Conservation (phyloP, 2,329 filamentous ascomycete species). For the Beauveria brongniartii region DNA sequence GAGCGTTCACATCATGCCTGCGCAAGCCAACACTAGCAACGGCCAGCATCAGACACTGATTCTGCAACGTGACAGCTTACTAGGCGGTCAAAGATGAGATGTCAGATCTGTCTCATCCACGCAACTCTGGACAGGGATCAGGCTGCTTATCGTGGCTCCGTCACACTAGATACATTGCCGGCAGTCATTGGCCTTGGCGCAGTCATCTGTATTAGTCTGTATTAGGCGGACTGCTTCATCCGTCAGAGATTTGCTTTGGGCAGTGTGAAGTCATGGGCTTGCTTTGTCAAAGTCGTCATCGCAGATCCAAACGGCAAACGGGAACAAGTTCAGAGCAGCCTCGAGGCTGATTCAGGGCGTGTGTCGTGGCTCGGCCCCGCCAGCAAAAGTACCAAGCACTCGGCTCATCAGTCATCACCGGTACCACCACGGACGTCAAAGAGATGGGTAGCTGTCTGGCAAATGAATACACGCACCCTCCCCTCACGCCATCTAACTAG, state of each 20-base stretch:
- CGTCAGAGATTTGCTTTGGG: no score
- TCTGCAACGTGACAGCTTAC: background rate
- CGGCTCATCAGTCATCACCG: background rate
- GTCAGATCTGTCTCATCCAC: conserved; percentile 1
- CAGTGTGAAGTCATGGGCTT: background rate
- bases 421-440: background rate
- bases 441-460: background rate
- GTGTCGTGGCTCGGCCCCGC: background rate
- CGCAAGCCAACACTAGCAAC: background rate
- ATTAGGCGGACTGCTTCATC: no score
- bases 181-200: background rate
- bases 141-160: background rate
- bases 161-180: background rate
- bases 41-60: background rate
- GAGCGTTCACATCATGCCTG: background rate
- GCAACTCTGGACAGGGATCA: background rate
- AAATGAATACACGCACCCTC: background rate
- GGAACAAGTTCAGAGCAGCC: background rate
- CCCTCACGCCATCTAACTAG: background rate
- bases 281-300: background rate
- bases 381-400: background rate
- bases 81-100: background rate
- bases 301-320: background rate
- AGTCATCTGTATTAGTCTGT: background rate
- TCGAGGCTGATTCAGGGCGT: background rate